phyloP scores from a whole-genome alignment of 176 grass and related monocot species.

The Aegilops umbellulata region DNA sequence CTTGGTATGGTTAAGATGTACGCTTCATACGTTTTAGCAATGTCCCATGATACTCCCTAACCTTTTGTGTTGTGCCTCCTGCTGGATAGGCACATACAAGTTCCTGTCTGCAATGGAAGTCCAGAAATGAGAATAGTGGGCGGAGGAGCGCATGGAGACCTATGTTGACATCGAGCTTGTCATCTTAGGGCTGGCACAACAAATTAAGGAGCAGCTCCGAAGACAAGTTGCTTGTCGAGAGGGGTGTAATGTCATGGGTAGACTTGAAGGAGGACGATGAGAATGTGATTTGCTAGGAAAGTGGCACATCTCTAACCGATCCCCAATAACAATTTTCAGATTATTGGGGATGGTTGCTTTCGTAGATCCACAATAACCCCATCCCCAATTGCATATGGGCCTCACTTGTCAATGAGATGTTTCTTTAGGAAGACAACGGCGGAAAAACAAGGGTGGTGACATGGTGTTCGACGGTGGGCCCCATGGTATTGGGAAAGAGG shows the following conservation, averaged over 20 bases:
- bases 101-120: neutral
- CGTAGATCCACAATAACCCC: no score
- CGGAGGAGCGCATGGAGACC: neutral
- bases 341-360: no score
- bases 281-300: neutral
- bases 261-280: neutral
- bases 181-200: neutral
- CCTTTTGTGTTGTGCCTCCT: neutral
- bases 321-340: no score
- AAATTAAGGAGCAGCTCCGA: neutral
- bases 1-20: neutral
- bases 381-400: no score
- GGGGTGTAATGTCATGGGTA: neutral
- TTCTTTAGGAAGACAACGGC: no score
- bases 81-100: neutral
- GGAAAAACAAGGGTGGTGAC: no score
- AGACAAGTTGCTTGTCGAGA: neutral
- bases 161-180: neutral
- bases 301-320: neutral
- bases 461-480: no score
- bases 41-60: neutral
- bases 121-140: neutral
- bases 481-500: no score
- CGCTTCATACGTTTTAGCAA: neutral
- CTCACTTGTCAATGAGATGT: no score